Conservation (phyloP, 2,329 filamentous ascomycete genomes). For the Penicillium sp. region DNA sequence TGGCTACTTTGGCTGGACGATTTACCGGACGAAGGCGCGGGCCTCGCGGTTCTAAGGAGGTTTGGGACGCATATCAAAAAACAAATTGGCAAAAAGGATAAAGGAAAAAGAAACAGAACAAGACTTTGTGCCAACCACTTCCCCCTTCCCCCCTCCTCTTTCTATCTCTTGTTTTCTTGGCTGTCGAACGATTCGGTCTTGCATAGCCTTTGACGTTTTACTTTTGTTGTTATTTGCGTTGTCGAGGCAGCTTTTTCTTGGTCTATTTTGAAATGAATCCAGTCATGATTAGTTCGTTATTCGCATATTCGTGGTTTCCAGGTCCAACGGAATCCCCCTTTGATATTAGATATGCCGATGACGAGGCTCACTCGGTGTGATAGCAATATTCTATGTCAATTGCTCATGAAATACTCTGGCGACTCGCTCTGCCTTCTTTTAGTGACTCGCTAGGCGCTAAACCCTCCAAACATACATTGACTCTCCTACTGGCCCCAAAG, state of each 20-base stretch:
- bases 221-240: slow-evolving; percentile 15
- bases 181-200: slow-evolving; percentile 21
- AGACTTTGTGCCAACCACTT: background rate
- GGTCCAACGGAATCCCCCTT: no score
- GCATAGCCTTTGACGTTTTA: slow-evolving; percentile 24
- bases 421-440: no score
- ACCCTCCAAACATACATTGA: no score
- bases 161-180: background rate
- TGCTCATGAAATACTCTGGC: no score
- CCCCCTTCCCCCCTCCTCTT: background rate
- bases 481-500: no score
- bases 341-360: no score
- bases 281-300: slow-evolving; percentile 19
- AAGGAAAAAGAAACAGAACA: background rate
- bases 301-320: background rate
- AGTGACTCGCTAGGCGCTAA: no score
- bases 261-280: slow-evolving; percentile 24
- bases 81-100: background rate
- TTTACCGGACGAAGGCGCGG: slow-evolving; percentile 68
- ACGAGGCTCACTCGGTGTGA: no score
- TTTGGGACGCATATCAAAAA: background rate
- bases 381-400: no score
- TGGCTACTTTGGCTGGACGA: slow-evolving; percentile 81
- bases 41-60: slow-evolving; percentile 38
- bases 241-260: slow-evolving; percentile 6